These are phyloP conservation scores for Leersia perrieri DNA, from an alignment of 176 grass and related monocot species.

Conservation along the genomic window DNA sequence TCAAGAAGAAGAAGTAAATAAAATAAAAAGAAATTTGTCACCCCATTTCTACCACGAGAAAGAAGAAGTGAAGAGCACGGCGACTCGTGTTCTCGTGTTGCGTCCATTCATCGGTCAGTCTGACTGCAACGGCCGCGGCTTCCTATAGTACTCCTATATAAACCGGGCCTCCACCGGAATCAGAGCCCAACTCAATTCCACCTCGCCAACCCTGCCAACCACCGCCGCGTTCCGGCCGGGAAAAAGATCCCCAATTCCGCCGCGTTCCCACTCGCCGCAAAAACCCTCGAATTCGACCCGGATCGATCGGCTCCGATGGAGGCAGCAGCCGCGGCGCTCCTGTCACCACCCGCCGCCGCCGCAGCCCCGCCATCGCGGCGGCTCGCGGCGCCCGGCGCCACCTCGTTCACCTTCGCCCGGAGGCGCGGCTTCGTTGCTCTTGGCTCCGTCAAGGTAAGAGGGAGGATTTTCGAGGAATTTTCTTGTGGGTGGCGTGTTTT, in stretches of 20 bases:
- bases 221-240: neutral
- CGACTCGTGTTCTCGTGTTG: neutral
- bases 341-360: slow-evolving; percentile 45
- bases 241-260: slow-evolving; percentile 23
- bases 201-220: neutral
- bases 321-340: slow-evolving; percentile 56
- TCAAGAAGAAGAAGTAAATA: neutral
- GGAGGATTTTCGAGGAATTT: neutral
- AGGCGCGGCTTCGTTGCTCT: slow-evolving; percentile 28
- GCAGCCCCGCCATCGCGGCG: slow-evolving; percentile 34
- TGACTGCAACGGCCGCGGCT: neutral
- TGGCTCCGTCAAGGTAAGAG: slow-evolving; percentile 66
- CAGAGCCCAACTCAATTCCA: neutral
- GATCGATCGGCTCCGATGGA: slow-evolving; percentile 31
- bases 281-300: neutral
- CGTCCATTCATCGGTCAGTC: neutral
- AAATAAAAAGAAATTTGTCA: neutral
- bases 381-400: neutral
- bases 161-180: neutral
- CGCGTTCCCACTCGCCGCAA: neutral
- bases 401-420: slow-evolving; percentile 37
- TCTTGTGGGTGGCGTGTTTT: neutral
- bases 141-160: neutral
- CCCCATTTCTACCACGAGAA: neutral
- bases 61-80: neutral